Conservation (phyloP, 2,329 filamentous ascomycete genomes). For the Alternaria infectoria region DNA sequence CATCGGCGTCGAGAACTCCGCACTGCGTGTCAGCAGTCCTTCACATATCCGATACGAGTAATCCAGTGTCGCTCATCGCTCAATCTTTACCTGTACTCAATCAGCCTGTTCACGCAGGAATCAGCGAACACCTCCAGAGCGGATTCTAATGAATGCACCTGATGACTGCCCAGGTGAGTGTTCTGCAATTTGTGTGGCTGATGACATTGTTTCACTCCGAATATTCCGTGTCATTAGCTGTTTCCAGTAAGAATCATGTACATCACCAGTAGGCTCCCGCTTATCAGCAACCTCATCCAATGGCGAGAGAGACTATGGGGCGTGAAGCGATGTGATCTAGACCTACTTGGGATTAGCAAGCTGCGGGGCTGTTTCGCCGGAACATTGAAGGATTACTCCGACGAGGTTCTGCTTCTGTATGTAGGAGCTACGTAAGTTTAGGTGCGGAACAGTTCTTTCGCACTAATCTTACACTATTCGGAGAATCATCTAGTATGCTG, state of each 20-base stretch:
- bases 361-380: background rate
- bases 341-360: background rate
- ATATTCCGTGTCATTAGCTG: background rate
- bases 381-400: background rate
- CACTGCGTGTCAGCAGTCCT: background rate
- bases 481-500: constrained; percentile 28
- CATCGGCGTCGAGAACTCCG: background rate
- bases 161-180: background rate
- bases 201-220: background rate
- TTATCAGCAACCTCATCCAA: background rate
- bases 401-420: background rate
- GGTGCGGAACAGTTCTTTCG: background rate
- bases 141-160: background rate
- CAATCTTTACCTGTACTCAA: background rate
- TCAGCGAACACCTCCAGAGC: background rate
- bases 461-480: background rate
- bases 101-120: background rate
- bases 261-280: background rate
- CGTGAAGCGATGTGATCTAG: background rate
- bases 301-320: background rate
- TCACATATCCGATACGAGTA: background rate
- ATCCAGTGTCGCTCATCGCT: background rate
- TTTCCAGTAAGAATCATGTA: background rate
- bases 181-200: background rate
- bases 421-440: background rate